Evolutionary conservation across 306 rosid genomes (phyloP).

Genomic region (Quercus glauca): DNA sequence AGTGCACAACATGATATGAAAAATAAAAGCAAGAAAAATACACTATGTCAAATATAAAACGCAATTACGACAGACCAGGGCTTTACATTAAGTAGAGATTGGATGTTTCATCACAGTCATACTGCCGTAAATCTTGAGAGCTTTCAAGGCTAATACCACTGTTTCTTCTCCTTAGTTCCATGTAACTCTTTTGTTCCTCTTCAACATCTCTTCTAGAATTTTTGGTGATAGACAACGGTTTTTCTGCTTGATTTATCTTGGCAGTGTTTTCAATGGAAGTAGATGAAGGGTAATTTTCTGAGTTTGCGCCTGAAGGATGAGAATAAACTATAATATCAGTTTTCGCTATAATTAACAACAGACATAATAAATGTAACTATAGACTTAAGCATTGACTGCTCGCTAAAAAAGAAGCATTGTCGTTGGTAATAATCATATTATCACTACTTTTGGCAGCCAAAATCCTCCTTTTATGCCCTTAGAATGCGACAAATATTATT

Average conservation of each 20-base stretch:
- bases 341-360: neutral
- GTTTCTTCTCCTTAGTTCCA: slow-evolving; percentile 24
- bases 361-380: neutral
- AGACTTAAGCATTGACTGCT: neutral
- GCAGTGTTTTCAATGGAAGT: slow-evolving; percentile 24
- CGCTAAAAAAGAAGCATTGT: neutral
- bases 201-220: slow-evolving; percentile 19
- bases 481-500: neutral
- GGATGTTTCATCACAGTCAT: slow-evolving; percentile 43
- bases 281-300: slow-evolving; percentile 21
- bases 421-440: neutral
- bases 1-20: neutral
- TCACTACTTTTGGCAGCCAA: neutral
- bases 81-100: slow-evolving; percentile 64
- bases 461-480: neutral
- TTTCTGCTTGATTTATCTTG: slow-evolving; percentile 28
- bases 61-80: neutral
- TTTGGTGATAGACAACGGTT: slow-evolving; percentile 15
- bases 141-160: slow-evolving; percentile 11
- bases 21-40: neutral
- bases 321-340: neutral
- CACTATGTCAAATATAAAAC: neutral
- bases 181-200: slow-evolving; percentile 14
- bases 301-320: slow-evolving; percentile 32
- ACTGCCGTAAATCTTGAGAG: slow-evolving; percentile 31